Evolutionary conservation across 78 protist species (phyloP).

Genomic region (Cavenderia fasciculata): DNA sequence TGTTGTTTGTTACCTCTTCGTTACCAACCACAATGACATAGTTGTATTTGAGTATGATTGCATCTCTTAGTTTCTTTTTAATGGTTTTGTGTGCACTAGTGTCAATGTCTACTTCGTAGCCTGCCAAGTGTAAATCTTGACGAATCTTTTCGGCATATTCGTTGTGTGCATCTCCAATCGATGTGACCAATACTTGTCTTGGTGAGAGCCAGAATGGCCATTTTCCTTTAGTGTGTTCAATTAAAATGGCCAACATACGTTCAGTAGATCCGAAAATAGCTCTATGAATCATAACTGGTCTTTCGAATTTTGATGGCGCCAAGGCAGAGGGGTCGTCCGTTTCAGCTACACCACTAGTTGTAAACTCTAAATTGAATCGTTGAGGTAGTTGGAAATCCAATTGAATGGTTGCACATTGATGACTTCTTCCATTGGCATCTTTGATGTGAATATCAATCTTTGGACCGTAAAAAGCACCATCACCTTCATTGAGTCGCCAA

Average conservation of each 20-base stretch:
- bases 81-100: slow-evolving; percentile 32
- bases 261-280: slow-evolving; percentile 99
- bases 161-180: slow-evolving; percentile 78
- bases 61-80: slow-evolving; percentile 90
- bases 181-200: slow-evolving; percentile 94
- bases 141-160: slow-evolving; percentile 88
- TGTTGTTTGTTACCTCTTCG: slow-evolving; percentile 80
- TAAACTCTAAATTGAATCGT: slow-evolving; percentile 90
- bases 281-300: slow-evolving; percentile 99
- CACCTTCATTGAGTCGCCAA: slow-evolving; percentile 93
- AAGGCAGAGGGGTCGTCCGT: neutral
- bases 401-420: slow-evolving; percentile 99
- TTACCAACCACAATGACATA: slow-evolving; percentile 95
- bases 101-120: slow-evolving; percentile 88
- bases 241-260: slow-evolving; percentile 98
- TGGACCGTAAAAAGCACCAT: slow-evolving; percentile 99
- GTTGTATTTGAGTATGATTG: slow-evolving; percentile 90
- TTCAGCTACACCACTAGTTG: neutral
- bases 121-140: slow-evolving; percentile 15
- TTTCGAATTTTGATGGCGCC: too few relatives aligned
- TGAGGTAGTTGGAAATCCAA: slow-evolving; percentile 98
- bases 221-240: slow-evolving; percentile 97
- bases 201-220: slow-evolving; percentile 99
- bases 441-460: slow-evolving; percentile 96
- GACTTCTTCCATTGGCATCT: slow-evolving; percentile 92